Evolutionary conservation across 2,329 filamentous ascomycete species (phyloP), one percentile per base, ranked within the genome.

Genomic region (Leptosphaerulina australis): DNA sequence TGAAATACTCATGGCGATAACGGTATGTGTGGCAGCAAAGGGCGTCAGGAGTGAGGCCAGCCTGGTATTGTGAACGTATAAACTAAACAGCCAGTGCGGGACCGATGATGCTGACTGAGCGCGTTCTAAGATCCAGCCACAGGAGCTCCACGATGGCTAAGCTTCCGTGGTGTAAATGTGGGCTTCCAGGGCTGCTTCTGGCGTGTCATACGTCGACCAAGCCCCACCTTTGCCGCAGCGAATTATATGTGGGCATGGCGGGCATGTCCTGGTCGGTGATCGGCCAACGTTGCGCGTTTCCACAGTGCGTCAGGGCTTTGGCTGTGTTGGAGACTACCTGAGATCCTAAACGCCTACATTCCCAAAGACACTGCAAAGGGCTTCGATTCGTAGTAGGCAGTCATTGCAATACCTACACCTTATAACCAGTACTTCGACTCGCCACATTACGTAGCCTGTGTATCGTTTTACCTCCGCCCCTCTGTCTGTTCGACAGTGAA

Each of bases 41-140:
- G 30, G 21, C 30, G 14, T 30, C 22, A 21, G 39, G 10, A 22
- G 39, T 11, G 38, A 17, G 20, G 12, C 12, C 4, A 25, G 36
- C 36, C 26, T 17, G 24, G 4, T 14, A 21, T 22, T 10, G 17
- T 44, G 7, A 15, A 15, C 17, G 17, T 22, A 10, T 18, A 44
- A n/a, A 21, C 17, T 20, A 22, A 8, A 17, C 29, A 39, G 34
- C 43, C 9, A 39, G 3, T 44, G 47, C 41, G 48, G 48, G 48
- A 50, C 47, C 39, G 40, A 37, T 33, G 48, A 36, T 45, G 48
- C 48, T 51, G 48, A 51, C 48, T 45, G 48, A 33, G 31, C 25
- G 36, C 22, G 29, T n/a, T 24, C 9, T 17, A 8, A 36, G 31
- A 11, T 30, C 28, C 29, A 26, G 35, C 48, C 26, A 37, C 26